These are phyloP conservation scores for Lycium barbarum DNA, from an alignment of 257 asterid species.

Conservation along the genomic window DNA sequence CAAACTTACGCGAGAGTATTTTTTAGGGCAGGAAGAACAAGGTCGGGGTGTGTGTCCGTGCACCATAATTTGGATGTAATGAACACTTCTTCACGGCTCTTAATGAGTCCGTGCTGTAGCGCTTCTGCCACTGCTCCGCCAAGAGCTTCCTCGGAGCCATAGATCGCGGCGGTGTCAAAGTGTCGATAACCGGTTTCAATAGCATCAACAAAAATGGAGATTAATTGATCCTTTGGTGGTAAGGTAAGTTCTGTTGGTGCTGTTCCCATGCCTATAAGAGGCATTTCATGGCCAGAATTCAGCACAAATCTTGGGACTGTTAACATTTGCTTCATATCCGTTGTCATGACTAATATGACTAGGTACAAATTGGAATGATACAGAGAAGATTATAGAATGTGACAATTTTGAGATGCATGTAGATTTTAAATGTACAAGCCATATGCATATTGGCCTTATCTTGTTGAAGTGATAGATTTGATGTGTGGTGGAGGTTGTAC, in stretches of 20 bases:
- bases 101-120: conserved; percentile 42
- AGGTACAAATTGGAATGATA: background rate
- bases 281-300: conserved; percentile 24
- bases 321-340: background rate
- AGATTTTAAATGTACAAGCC: no score
- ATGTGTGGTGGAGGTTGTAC: background rate
- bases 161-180: conserved; percentile 56
- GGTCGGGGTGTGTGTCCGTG: conserved; percentile 43
- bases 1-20: conserved; percentile 45
- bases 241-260: conserved; percentile 25
- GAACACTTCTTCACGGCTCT: conserved; percentile 50
- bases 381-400: no score
- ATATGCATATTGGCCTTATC: no score
- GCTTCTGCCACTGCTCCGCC: conserved; percentile 54
- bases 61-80: conserved; percentile 55
- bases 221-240: conserved; percentile 47
- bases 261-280: conserved; percentile 29
- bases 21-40: conserved; percentile 55
- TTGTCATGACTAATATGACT: background rate
- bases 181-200: conserved; percentile 57
- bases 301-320: background rate
- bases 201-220: conserved; percentile 41
- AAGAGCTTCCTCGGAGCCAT: conserved; percentile 53
- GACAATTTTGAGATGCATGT: no score
- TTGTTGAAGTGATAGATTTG: background rate